A percentile compares a stretch with the other conserved stretches of the same genome.
Evolutionary conservation across 169 alveolate genomes (phyloP).

Genomic region (Eimeria necatrix): DNA sequence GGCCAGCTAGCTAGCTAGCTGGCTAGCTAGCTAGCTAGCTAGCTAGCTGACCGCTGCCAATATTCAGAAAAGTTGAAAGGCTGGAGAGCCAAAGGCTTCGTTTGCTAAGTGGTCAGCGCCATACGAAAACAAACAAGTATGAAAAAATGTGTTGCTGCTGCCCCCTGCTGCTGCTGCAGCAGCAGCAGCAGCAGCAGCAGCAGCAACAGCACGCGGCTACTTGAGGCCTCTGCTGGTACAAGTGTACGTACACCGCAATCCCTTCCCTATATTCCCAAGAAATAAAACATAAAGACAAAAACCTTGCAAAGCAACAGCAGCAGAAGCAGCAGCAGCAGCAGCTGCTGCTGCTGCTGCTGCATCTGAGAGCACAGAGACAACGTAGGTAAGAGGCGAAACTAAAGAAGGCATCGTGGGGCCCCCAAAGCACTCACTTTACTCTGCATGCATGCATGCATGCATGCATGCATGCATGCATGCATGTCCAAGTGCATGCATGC

Average conservation of each 20-base stretch:
- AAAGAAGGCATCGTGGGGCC: neutral
- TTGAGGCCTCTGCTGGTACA: neutral
- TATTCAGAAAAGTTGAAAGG: too few relatives aligned
- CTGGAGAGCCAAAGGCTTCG: too few relatives aligned
- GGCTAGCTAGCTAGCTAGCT: too few relatives aligned
- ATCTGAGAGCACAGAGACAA: neutral
- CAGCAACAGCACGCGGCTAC: neutral
- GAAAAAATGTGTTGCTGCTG: too few relatives aligned
- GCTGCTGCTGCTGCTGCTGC: constrained; percentile 20
- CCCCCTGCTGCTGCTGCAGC: neutral
- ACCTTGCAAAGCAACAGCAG: neutral
- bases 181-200: neutral
- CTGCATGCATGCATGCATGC: too few relatives aligned
- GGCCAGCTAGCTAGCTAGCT: neutral
- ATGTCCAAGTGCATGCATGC: too few relatives aligned
- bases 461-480: too few relatives aligned
- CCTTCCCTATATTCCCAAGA: neutral
- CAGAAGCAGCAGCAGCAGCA: constrained; percentile 17
- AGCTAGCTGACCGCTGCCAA: too few relatives aligned
- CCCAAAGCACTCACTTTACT: too few relatives aligned
- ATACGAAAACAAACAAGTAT: too few relatives aligned
- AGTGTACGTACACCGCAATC: neutral
- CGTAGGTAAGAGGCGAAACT: neutral
- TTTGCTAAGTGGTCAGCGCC: too few relatives aligned
- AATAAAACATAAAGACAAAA: neutral